phyloP scores from a whole-genome alignment of 306 rosid species.

The Coriaria nepalensis region DNA sequence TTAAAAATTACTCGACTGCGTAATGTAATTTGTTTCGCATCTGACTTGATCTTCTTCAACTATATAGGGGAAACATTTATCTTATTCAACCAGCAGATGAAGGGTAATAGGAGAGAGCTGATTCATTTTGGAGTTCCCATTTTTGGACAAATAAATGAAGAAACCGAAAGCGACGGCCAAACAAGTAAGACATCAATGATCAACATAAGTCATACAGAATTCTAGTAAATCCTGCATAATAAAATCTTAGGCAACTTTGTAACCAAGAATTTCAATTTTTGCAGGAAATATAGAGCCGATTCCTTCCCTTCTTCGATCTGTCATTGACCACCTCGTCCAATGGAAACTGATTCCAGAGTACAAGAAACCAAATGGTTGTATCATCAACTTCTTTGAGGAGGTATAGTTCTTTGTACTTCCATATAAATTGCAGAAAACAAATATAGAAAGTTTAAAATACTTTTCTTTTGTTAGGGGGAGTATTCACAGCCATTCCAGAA shows the following conservation, averaged over 20 bases:
- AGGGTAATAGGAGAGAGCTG: constrained; percentile 87
- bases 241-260: constrained; percentile 2
- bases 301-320: constrained; percentile 59
- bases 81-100: constrained; percentile 77
- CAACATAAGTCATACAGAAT: too few species aligned
- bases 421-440: constrained; percentile 1
- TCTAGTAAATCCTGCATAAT: neutral
- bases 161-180: constrained; percentile 34
- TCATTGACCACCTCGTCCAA: constrained; percentile 81
- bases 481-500: constrained; percentile 93
- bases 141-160: constrained; percentile 73
- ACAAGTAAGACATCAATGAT: constrained; percentile 16
- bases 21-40: neutral
- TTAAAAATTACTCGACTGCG: too few species aligned
- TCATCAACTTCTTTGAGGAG: constrained; percentile 91
- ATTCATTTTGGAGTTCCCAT: constrained; percentile 89
- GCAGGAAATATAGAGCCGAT: constrained; percentile 80
- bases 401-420: constrained; percentile 18
- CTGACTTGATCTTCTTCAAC: constrained; percentile 14
- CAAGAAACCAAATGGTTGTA: constrained; percentile 91
- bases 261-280: constrained; percentile 4
- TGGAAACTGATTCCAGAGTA: constrained; percentile 94
- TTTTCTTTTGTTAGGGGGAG: constrained; percentile 48
- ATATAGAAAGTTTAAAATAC: neutral
- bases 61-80: constrained; percentile 72